Evolutionary conservation across 176 grass and related monocot genomes (phyloP).

Genomic region (Bromus sterilis): DNA sequence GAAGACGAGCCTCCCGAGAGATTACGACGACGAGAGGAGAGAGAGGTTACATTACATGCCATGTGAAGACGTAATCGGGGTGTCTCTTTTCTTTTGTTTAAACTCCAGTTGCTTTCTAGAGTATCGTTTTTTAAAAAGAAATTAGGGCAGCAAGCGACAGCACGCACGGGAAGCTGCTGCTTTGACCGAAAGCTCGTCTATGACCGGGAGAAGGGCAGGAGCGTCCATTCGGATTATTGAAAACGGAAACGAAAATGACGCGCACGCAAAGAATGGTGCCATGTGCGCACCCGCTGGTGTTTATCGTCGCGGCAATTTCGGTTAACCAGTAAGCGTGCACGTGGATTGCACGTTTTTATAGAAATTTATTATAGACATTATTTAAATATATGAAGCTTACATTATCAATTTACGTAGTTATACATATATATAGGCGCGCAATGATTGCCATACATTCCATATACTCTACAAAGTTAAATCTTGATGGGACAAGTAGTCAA

Average conservation of each 20-base stretch:
- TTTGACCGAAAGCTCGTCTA: conserved; percentile 30
- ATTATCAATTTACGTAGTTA: too few species aligned
- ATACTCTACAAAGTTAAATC: too few species aligned
- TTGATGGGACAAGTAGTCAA: too few species aligned
- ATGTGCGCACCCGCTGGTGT: neutral
- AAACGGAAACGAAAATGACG: neutral
- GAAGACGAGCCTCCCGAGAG: conserved; percentile 27
- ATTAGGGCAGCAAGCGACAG: neutral
- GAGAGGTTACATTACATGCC: conserved; percentile 3
- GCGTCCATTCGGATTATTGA: neutral
- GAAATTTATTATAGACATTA: too few species aligned
- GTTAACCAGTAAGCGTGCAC: too few species aligned
- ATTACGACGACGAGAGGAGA: conserved; percentile 7
- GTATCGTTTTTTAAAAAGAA: neutral
- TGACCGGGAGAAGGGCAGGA: conserved; percentile 18
- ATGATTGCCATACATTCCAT: too few species aligned
- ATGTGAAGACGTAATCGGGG: conserved; percentile 8
- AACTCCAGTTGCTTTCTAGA: conserved; percentile 14
- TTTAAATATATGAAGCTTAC: too few species aligned
- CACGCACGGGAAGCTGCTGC: conserved; percentile 30
- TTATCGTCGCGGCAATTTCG: too few species aligned
- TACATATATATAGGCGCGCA: too few species aligned
- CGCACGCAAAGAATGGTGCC: neutral
- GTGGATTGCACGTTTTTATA: too few species aligned
- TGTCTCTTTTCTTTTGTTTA: neutral